Base-by-base conservation (phyloP, 345 rosid species). In the Murraya paniculata region DNA sequence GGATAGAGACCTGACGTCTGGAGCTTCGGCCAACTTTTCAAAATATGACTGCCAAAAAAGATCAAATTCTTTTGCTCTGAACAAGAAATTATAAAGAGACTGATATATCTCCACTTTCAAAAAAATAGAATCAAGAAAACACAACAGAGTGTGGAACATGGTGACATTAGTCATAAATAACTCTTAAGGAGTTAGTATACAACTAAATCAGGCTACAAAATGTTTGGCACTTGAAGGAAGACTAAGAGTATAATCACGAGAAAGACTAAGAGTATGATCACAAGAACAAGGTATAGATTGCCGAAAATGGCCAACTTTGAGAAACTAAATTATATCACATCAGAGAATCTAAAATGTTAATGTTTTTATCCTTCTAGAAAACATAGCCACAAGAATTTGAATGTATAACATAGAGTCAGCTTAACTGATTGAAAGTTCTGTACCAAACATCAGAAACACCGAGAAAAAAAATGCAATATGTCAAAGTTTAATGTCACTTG, bases 1-100 rank as follows among this genome's bases (percentile, higher is more conserved):
- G 14, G 89, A 86, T 38, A 95, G 74, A 57, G 93, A 72, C 78
- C 95, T 91, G 61, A 87, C 86, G 78, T 89, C 89, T 60, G 81
- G 73, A 38, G 90, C 87, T 70, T 58, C 86, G 27, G 81, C 85
- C 50, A 92, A 78, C 78, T 80, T 76, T 31, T 79, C 80, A 38
- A 90, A 53, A 73, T 78, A 87, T 73, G 85, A 79, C 97, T 95
- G 90, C 82, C 66, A 74, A 38, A 75, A 28, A 78, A 58, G 19
- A 81, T 50, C 27, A 55, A 70, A 58, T 28, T 6, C 1, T 24
- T 60, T 73, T 53, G 8, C 7, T 16, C 57, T 31, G 65, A 74
- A 67, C 67, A 60, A 75, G 53, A 71, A 41, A 78, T 61, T 64
- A 62, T 58, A 56, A 8, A 79, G 18, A 53, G 60, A 62, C 38